Conservation (phyloP, 805 yeast genomes). For the Saccharomyces paradoxus region DNA sequence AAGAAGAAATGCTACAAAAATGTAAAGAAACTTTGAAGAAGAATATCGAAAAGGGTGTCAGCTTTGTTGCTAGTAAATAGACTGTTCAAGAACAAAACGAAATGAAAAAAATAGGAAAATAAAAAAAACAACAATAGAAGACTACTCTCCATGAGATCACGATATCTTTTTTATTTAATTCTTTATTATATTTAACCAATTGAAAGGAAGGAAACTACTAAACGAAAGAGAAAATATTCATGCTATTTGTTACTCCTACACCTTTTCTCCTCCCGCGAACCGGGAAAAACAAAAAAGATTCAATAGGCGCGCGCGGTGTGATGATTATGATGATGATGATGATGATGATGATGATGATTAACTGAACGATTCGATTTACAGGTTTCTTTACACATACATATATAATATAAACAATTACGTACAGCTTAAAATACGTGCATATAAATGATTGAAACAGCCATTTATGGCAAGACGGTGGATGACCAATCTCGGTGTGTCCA, state of each 20-base stretch:
- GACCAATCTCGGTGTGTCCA: slow-evolving; percentile 26
- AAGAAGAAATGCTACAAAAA: slow-evolving; percentile 70
- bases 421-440: neutral
- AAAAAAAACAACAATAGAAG: slow-evolving; percentile 19
- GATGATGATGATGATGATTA: neutral
- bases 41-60: slow-evolving; percentile 91
- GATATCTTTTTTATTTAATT: neutral
- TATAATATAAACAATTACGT: neutral
- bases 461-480: slow-evolving; percentile 22
- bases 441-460: neutral
- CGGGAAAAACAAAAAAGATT: neutral
- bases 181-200: neutral
- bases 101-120: neutral
- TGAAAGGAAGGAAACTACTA: neutral
- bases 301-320: neutral
- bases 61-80: slow-evolving; percentile 45
- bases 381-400: neutral
- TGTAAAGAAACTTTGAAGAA: slow-evolving; percentile 85
- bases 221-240: neutral
- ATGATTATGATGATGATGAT: neutral
- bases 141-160: slow-evolving; percentile 20
- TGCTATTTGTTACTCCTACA: neutral
- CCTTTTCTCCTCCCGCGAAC: neutral
- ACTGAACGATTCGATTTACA: neutral
- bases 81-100: neutral